These are phyloP conservation scores for Fragilaria crotonensis DNA, from an alignment of 108 stramenopile genomes.

Conservation along the genomic window DNA sequence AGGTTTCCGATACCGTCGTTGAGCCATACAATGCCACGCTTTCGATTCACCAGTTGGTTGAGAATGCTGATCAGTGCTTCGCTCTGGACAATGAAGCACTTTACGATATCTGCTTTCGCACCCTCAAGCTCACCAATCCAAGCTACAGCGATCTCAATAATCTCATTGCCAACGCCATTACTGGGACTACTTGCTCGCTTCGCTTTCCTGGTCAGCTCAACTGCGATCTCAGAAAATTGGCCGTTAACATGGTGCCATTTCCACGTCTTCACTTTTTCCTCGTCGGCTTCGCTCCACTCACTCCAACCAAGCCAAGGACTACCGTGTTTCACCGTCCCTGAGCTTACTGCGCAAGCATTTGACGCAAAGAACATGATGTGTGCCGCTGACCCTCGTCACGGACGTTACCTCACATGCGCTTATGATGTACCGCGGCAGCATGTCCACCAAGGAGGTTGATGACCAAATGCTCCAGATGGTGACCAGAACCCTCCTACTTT, in stretches of 20 bases:
- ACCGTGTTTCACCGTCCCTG: slow-evolving; percentile 95
- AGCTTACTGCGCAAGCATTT: slow-evolving; percentile 93
- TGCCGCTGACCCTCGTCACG: slow-evolving; percentile 98
- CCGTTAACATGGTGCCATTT: slow-evolving; percentile 98
- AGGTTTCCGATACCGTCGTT: slow-evolving; percentile 95
- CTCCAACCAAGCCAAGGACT: slow-evolving; percentile 84
- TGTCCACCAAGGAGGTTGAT: slow-evolving; percentile 95
- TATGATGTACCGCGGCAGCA: slow-evolving; percentile 97
- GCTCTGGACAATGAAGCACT: slow-evolving; percentile 96
- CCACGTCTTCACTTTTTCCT: slow-evolving; percentile 99
- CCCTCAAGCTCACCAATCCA: slow-evolving; percentile 86
- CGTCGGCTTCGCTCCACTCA: slow-evolving; percentile 95
- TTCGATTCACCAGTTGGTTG: slow-evolving; percentile 94
- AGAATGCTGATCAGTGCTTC: slow-evolving; percentile 95
- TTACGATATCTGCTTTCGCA: slow-evolving; percentile 94
- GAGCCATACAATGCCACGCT: slow-evolving; percentile 98
- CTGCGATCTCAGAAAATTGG: slow-evolving; percentile 97
- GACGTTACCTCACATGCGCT: slow-evolving; percentile 97
- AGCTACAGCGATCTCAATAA: slow-evolving; percentile 92
- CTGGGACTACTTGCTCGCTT: slow-evolving; percentile 93
- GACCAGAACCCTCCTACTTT: slow-evolving; percentile 98
- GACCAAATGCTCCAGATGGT: slow-evolving; percentile 97
- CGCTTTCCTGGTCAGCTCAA: slow-evolving; percentile 98
- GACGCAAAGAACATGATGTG: slow-evolving; percentile 99
- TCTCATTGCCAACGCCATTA: slow-evolving; percentile 90